Percentiles rank a stretch among this genome's conserved stretches.
Conservation (phyloP, 306 rosid species). For the Comarum palustre region DNA sequence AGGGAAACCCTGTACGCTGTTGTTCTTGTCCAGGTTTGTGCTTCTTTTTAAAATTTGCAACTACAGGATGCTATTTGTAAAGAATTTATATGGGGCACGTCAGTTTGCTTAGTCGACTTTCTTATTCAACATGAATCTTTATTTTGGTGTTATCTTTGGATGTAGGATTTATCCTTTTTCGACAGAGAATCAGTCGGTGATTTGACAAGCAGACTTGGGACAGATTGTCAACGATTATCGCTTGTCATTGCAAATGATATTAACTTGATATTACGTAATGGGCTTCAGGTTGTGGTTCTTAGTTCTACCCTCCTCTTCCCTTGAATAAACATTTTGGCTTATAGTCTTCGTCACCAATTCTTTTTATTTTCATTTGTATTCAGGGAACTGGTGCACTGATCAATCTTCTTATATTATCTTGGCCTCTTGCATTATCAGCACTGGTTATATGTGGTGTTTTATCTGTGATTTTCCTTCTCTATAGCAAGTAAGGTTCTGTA, state of each 20-base stretch:
- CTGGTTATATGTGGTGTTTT: constrained; percentile 42
- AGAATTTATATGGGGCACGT: constrained; percentile 4
- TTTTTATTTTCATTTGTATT: no score
- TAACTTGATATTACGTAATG: constrained; percentile 56
- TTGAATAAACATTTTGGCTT: no score
- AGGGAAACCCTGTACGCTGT: constrained; percentile 50
- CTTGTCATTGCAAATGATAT: constrained; percentile 59
- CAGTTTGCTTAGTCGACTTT: no score
- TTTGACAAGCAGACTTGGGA: constrained; percentile 77
- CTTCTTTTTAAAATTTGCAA: constrained; percentile 15
- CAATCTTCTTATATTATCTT: no score
- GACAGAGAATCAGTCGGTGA: constrained; percentile 52
- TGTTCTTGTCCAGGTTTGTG: constrained; percentile 62
- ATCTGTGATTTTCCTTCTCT: constrained; percentile 56
- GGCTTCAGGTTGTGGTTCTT: constrained; percentile 50
- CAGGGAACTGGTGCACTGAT: no score
- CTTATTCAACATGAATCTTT: no score
- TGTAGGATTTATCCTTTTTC: no score
- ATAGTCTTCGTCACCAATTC: no score
- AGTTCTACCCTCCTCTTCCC: background rate
- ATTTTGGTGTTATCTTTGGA: no score
- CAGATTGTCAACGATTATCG: constrained; percentile 72
- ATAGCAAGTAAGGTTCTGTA: constrained; percentile 52
- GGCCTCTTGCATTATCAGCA: no score
- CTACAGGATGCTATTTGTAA: constrained; percentile 5